Percentiles rank a stretch among this genome's conserved stretches.
Conservation (phyloP, 2,329 filamentous ascomycete species). For the Fusarium subtropicale region DNA sequence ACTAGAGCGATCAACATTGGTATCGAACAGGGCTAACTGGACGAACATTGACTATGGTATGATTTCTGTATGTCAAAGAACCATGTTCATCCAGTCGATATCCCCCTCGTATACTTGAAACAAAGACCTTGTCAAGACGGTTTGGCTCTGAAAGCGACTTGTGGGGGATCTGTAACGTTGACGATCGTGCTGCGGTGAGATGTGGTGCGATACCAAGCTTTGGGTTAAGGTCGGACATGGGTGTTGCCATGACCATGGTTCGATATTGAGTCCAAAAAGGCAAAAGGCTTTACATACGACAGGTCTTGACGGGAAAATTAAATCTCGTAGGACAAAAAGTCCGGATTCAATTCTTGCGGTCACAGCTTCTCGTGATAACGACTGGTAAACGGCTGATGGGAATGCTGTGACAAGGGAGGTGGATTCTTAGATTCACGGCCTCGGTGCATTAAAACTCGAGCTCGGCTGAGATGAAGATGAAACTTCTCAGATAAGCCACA, state of each 20-base stretch:
- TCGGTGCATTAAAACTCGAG: constrained; percentile 23
- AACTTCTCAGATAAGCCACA: constrained; percentile 34
- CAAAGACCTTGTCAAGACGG: constrained; percentile 18
- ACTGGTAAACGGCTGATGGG: constrained; percentile 8
- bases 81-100: constrained; percentile 12
- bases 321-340: not conserved
- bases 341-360: constrained; percentile 10
- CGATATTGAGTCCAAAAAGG: constrained; percentile 35
- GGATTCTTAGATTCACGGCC: constrained; percentile 28
- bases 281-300: constrained; percentile 1
- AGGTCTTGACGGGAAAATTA: constrained; percentile 11
- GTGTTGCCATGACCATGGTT: constrained; percentile 36
- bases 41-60: constrained; percentile 31
- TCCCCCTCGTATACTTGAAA: constrained; percentile 38
- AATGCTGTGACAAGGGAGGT: constrained; percentile 15
- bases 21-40: constrained; percentile 15
- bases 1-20: constrained; percentile 7
- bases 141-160: constrained; percentile 15
- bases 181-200: constrained; percentile 27
- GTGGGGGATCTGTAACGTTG: constrained; percentile 30
- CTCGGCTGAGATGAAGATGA: constrained; percentile 41
- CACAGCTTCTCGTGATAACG: constrained; percentile 7
- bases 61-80: constrained; percentile 25
- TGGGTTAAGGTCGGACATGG: constrained; percentile 38
- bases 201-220: constrained; percentile 42